Conservation (phyloP, 2,329 filamentous ascomycete species). For the Cytospora piceicola region DNA sequence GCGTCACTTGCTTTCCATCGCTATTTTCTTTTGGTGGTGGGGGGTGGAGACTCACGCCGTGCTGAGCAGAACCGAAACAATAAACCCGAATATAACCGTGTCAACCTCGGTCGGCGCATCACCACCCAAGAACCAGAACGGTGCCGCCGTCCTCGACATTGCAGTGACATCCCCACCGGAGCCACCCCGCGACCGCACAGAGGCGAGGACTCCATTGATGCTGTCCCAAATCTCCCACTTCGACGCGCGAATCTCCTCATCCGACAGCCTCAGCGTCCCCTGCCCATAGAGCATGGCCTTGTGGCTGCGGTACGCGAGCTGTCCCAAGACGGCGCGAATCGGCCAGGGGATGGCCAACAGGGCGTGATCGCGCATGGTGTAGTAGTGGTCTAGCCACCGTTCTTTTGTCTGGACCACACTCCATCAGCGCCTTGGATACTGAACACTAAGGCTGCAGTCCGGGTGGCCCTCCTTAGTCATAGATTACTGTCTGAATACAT, state of each 20-base stretch:
- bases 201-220: constrained; percentile 50
- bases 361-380: constrained; percentile 57
- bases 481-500: background rate
- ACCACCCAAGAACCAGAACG: constrained; percentile 63
- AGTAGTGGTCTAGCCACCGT: constrained; percentile 63
- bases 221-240: constrained; percentile 57
- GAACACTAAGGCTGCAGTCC: background rate
- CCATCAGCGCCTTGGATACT: no score
- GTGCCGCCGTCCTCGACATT: constrained; percentile 31
- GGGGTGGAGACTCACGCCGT: constrained; percentile 51
- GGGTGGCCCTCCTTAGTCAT: background rate
- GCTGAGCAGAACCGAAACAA: constrained; percentile 55
- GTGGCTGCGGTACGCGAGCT: constrained; percentile 50
- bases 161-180: background rate
- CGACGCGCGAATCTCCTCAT: constrained; percentile 52
- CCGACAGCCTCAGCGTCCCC: constrained; percentile 55
- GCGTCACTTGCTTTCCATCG: background rate
- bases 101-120: constrained; percentile 60
- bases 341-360: constrained; percentile 56
- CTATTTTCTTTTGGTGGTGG: background rate
- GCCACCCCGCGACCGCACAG: background rate
- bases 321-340: constrained; percentile 54
- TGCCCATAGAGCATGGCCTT: constrained; percentile 56
- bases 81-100: constrained; percentile 60
- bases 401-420: constrained; percentile 47